Evolutionary conservation across 129 eudicot species (phyloP), one percentile per base, ranked within the genome.

Genomic region (Flaveria bidentis): DNA sequence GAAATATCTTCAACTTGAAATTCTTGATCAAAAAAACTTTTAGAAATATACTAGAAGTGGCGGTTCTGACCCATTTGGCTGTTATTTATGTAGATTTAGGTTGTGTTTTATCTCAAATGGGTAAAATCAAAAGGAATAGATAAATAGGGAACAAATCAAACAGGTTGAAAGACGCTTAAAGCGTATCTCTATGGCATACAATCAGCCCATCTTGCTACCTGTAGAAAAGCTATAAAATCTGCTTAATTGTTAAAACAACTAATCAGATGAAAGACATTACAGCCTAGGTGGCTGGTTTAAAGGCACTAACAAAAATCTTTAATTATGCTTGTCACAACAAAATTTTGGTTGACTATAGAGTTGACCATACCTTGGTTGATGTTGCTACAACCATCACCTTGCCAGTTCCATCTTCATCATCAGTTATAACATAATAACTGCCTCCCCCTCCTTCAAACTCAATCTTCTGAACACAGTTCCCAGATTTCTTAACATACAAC

Each of bases 401-500:
- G 30, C 94, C 93, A 33, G 41, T 81, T 74, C 80, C 87, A 72
- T 80, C 85, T 72, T 85, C 90, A 51, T 87, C 92, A 76, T 91
- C 95, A 1, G 91, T 83, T 76, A 91, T 74, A 41, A 84, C 56
- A 75, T 86, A 53, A 26, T 70, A 74, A 52, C 85, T 84, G 49
- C 47, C 70, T 71, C 87, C 87, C 11, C 83, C 88, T 33, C 82
- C 94, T 11, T 55, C 72, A 66, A 86, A 23, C 44, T 66, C 71
- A 76, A 95, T n/a, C 46, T 73, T 83, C 84, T 95, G 99, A 69
- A 87, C 82, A 68, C 88, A 88, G 49, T 60, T 69, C 16, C 97
- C 97, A 0, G 86, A 82, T 76, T 76, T 91, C 84, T 87, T 95
- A 69, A 80, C 85, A 85, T 91, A 87, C 84, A 95, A 60, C 72